Evolutionary conservation across 495 filamentous ascomycete genomes (phyloP), one percentile per base, ranked within the genome.

Genomic region (Tuber magnatum): DNA sequence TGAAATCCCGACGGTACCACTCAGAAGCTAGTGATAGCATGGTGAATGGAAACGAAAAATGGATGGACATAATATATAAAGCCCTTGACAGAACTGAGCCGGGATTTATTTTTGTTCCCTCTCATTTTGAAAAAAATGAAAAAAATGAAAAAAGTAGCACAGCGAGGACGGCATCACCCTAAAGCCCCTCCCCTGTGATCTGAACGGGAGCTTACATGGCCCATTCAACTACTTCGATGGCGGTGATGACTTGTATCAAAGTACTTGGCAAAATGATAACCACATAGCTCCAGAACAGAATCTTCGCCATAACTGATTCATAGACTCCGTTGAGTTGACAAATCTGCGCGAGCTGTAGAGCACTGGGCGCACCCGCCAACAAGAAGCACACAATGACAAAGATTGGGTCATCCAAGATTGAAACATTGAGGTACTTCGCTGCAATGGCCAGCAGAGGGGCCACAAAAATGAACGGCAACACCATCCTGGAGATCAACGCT

Each of bases 271-370:
- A 88, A 76, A 99, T 98, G 35, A 83, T 76, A 41, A 83, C 81
- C 35, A 99, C 95, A 80, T 99, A 99, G 85, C 94, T 97, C 87
- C 97, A 94, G 87, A 98, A 97, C 32, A 98, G 85, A 69, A 99
- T 86, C 82, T 90, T 93, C 40, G 92, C 91, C 93, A 99, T 98
- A 46, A 94, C 92, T 40, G 90, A 88, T 84, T 97, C 93, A 83
- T 92, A 99, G 20, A 98, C 96, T 74, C 91, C 92, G 83, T 99
- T 99, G 84, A 98, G 93, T 86, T 98, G 96, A 85, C 95, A 99
- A 75, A 99, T 99, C 85, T 99, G 95, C 10, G 96, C 94, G 79
- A 99, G 85, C 83, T 99, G 95, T 78, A 99, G 87, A 43, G 95
- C 95, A 76, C 93, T 97, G 22, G 95, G 95, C 10, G 95, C 95